These are phyloP conservation scores for Zygosaccharomyces gambellarensis DNA, from an alignment of 805 yeast species.

Conservation along the genomic window DNA sequence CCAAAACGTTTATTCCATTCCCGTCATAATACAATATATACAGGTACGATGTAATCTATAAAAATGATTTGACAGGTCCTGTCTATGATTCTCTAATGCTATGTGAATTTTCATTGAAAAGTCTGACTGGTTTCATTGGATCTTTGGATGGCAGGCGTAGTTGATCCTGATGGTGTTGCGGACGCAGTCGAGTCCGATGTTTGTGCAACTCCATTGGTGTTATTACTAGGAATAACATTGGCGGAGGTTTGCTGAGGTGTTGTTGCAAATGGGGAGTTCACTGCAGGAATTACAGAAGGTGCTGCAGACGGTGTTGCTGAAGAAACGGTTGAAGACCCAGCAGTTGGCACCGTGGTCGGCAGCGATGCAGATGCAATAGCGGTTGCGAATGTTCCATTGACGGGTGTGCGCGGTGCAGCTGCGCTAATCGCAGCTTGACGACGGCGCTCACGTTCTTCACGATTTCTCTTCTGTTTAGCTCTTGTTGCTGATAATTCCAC, in stretches of 20 bases:
- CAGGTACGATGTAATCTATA: neutral
- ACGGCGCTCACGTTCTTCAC: slow-evolving; percentile 29
- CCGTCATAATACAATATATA: neutral
- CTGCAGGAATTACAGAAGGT: neutral
- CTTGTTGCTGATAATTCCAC: slow-evolving; percentile 25
- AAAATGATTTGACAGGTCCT: neutral
- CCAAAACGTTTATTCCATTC: neutral
- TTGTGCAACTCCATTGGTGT: neutral
- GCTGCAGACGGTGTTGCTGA: neutral
- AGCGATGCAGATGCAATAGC: neutral
- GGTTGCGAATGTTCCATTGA: slow-evolving; percentile 1
- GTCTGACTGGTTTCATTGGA: neutral
- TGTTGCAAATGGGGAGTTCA: neutral
- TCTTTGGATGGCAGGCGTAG: neutral
- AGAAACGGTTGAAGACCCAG: neutral
- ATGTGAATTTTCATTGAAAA: neutral
- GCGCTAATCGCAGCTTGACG: slow-evolving; percentile 18
- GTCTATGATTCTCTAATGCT: neutral
- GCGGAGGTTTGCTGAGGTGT: neutral
- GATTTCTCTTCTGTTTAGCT: slow-evolving; percentile 22
- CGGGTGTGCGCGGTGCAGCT: neutral
- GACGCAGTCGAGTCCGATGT: slow-evolving; percentile 1
- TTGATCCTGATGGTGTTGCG: slow-evolving; percentile 2
- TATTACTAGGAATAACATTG: neutral
- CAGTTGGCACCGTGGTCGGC: neutral